These are phyloP conservation scores for Phialocephala subalpina DNA, from an alignment of 2,329 filamentous ascomycete species.

Conservation along the genomic window DNA sequence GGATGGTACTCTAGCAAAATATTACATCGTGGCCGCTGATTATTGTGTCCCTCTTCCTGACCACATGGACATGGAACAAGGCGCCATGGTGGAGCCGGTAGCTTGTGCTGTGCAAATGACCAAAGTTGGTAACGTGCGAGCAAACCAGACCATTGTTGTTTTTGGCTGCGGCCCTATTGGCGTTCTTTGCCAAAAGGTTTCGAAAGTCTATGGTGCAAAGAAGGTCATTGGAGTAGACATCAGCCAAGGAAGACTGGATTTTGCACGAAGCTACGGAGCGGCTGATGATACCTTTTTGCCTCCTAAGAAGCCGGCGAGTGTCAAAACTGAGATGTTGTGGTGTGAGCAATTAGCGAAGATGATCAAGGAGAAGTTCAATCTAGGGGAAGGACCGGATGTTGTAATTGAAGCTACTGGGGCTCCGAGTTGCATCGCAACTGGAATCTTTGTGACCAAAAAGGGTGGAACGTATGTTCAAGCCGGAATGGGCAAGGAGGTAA, in stretches of 20 bases:
- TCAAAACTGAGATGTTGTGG: not conserved
- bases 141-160: not conserved
- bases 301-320: not conserved
- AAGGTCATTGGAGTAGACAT: conserved; percentile 9
- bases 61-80: not conserved
- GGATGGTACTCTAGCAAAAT: conserved; percentile 4
- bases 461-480: conserved; percentile 4
- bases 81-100: not conserved
- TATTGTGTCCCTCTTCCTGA: not conserved
- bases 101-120: not conserved
- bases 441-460: not conserved
- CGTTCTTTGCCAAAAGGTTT: not conserved
- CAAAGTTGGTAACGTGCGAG: conserved; percentile 3
- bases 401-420: not conserved
- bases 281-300: not conserved
- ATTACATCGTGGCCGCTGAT: not conserved
- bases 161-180: conserved; percentile 6
- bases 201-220: conserved; percentile 5
- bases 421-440: not conserved
- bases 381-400: conserved; percentile 1
- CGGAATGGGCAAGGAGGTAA: conserved; percentile 4
- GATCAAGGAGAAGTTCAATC: not conserved
- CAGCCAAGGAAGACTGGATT: not conserved
- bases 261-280: not conserved
- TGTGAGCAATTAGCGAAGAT: not conserved